Evolutionary conservation across 2,329 filamentous ascomycete genomes (phyloP).

Genomic region (Atkinsonella texensis): DNA sequence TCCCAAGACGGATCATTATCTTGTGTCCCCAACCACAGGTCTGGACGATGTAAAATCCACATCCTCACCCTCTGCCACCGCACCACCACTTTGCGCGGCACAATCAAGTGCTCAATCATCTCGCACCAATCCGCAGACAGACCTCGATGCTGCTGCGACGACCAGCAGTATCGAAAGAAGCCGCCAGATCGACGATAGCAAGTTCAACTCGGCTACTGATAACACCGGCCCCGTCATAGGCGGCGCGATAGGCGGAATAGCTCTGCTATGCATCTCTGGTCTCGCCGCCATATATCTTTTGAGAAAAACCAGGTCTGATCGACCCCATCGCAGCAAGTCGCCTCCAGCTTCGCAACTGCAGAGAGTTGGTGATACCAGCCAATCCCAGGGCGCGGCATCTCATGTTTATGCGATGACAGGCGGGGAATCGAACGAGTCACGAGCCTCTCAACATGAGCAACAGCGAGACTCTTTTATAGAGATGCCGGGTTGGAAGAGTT

Average conservation of each 20-base stretch:
- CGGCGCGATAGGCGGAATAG: background rate
- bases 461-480: too few species aligned
- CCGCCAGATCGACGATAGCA: background rate
- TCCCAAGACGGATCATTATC: constrained; percentile 14
- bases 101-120: background rate
- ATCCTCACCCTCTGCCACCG: background rate
- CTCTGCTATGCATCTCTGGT: background rate
- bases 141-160: too few species aligned
- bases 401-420: background rate
- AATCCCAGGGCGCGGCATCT: background rate
- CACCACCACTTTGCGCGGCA: background rate
- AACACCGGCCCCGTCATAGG: background rate
- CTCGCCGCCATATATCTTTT: background rate
- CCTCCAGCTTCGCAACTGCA: background rate
- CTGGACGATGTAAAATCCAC: background rate
- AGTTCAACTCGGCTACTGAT: background rate
- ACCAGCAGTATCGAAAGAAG: too few species aligned
- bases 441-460: too few species aligned
- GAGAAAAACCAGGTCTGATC: background rate
- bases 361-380: background rate
- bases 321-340: too few species aligned
- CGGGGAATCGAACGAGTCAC: too few species aligned
- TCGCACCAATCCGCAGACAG: too few species aligned
- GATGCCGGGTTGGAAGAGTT: too few species aligned
- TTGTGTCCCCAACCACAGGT: constrained; percentile 8